A percentile compares a stretch with the other conserved stretches of the same genome.
phyloP scores from a whole-genome alignment of 305 asterid genomes.

The Fraxinus ornus region DNA sequence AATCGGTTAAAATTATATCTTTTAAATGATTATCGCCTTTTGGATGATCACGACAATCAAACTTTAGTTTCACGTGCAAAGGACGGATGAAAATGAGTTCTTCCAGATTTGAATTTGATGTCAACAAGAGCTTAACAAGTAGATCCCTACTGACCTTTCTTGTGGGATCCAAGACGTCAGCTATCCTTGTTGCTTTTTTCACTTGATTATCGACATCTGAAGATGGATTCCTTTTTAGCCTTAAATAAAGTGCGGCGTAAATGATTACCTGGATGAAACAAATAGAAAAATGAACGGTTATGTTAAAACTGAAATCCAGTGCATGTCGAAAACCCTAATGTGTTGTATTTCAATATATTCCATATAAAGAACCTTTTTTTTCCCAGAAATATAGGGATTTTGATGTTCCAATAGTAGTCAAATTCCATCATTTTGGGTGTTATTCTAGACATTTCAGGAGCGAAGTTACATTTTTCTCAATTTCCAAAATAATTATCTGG shows the following conservation, averaged over 20 bases:
- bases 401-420: not conserved
- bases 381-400: not conserved
- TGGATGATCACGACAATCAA: conserved; percentile 54
- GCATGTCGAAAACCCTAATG: not conserved
- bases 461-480: not conserved
- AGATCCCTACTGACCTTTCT: conserved; percentile 40
- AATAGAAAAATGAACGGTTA: conserved; percentile 4
- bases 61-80: conserved; percentile 61
- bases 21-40: conserved; percentile 52
- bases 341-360: not conserved
- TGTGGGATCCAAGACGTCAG: conserved; percentile 54
- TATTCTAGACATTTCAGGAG: not conserved
- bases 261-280: conserved; percentile 51
- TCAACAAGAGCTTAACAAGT: conserved; percentile 43
- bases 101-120: conserved; percentile 49
- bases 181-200: conserved; percentile 50
- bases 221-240: conserved; percentile 44
- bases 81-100: conserved; percentile 62
- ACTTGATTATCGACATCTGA: conserved; percentile 24
- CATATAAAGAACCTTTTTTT: not conserved
- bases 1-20: conserved; percentile 53
- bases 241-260: conserved; percentile 64
- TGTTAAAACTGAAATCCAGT: not conserved
- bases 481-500: conserved; percentile 5
- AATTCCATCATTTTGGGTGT: not conserved